Percentiles rank a stretch among this genome's conserved stretches.
These are phyloP conservation scores for Lablab purpureus DNA, from an alignment of 306 rosid species.

Conservation along the genomic window DNA sequence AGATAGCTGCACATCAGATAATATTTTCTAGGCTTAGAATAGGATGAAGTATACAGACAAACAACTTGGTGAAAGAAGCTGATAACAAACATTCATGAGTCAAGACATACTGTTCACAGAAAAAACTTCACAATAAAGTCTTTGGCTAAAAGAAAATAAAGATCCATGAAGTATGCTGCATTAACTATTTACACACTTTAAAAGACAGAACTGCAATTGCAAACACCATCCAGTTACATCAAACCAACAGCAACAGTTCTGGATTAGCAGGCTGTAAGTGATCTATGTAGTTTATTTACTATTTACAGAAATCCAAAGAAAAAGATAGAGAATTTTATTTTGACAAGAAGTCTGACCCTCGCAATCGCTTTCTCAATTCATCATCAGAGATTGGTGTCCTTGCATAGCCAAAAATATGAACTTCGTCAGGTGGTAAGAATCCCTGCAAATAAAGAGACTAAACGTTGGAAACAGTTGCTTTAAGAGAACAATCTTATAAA, in stretches of 20 bases:
- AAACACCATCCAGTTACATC: not conserved
- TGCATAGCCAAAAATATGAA: constrained; percentile 88
- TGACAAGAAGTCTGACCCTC: constrained; percentile 60
- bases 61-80: constrained; percentile 23
- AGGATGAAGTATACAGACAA: not conserved
- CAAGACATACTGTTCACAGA: not conserved
- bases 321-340: not conserved
- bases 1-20: constrained; percentile 68
- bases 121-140: not conserved
- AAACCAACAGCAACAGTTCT: not conserved
- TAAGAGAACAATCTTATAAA: constrained; percentile 12
- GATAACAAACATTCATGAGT: constrained; percentile 16
- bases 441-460: constrained; percentile 57
- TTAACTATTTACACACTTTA: constrained; percentile 34
- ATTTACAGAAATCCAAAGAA: not conserved
- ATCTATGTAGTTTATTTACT: not conserved
- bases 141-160: not conserved
- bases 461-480: constrained; percentile 8
- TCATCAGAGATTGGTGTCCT: constrained; percentile 80
- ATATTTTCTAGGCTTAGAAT: constrained; percentile 17
- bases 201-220: not conserved
- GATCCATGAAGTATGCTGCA: constrained; percentile 7
- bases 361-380: constrained; percentile 75
- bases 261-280: not conserved
- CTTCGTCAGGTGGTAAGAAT: constrained; percentile 68